Evolutionary conservation across 2,329 filamentous ascomycete species (phyloP).

Genomic region (Cytospora leucostoma): DNA sequence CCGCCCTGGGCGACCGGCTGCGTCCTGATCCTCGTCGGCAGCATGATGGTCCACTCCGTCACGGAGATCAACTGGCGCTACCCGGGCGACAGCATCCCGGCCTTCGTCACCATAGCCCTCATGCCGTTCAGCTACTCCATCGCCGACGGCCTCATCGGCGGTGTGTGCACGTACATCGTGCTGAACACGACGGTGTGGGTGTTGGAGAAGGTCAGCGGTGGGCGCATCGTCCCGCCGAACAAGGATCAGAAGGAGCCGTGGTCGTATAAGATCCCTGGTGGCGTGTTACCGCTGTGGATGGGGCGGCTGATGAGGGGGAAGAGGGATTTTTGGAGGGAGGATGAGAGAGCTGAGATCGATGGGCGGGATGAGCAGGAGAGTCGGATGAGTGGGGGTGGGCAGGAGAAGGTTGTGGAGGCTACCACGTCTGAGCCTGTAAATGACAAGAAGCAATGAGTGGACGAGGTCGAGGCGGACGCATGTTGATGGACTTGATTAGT

Average conservation of each 20-base stretch:
- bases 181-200: conserved; percentile 73
- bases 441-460: conserved; percentile 1
- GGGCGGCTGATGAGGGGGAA: conserved; percentile 64
- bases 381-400: conserved; percentile 15
- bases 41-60: conserved; percentile 78
- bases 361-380: conserved; percentile 14
- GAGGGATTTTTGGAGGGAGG: conserved; percentile 69
- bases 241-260: conserved; percentile 77
- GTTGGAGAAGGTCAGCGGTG: conserved; percentile 65
- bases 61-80: conserved; percentile 89
- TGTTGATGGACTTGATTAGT: neutral
- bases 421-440: conserved; percentile 10
- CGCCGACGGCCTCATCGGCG: conserved; percentile 81
- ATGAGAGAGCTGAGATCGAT: conserved; percentile 31
- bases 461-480: neutral
- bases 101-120: conserved; percentile 78
- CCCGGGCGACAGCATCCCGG: conserved; percentile 78
- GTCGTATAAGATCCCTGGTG: conserved; percentile 76
- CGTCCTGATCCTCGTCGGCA: conserved; percentile 80
- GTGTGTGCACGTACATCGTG: conserved; percentile 73
- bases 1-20: conserved; percentile 78
- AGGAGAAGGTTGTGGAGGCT: conserved; percentile 18
- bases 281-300: conserved; percentile 75
- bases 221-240: conserved; percentile 72
- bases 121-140: conserved; percentile 94